phyloP scores from a whole-genome alignment of 495 filamentous ascomycete species.

The Oidiodendron maius region DNA sequence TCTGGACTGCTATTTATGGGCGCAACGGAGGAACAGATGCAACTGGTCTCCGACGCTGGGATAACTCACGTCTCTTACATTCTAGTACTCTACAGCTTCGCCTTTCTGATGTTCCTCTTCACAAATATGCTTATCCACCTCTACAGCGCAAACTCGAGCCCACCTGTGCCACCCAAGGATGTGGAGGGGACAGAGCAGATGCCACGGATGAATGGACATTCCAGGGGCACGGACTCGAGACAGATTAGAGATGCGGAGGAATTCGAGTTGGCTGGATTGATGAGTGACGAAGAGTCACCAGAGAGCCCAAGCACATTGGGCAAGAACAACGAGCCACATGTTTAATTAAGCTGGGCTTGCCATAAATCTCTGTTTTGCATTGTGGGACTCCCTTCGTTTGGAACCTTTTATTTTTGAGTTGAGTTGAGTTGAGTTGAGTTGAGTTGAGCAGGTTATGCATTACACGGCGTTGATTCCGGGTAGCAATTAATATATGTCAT shows the following conservation, averaged over 20 bases:
- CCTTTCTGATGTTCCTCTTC: conserved; percentile 72
- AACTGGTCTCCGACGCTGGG: conserved; percentile 59
- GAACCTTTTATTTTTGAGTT: neutral
- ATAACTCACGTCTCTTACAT: conserved; percentile 89
- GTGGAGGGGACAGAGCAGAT: conserved; percentile 6
- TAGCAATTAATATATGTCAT: no score
- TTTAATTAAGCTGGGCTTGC: conserved; percentile 7
- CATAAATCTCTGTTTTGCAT: no score
- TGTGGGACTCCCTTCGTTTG: neutral
- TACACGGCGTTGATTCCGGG: no score
- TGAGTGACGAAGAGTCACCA: conserved; percentile 75
- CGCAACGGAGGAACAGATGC: conserved; percentile 90
- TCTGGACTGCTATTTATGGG: conserved; percentile 20
- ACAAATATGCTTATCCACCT: conserved; percentile 49
- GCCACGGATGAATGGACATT: conserved; percentile 49
- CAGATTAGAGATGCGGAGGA: conserved; percentile 73
- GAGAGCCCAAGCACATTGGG: conserved; percentile 31
- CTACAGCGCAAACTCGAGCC: conserved; percentile 55
- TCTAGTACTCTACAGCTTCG: conserved; percentile 13
- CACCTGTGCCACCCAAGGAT: conserved; percentile 23
- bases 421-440: neutral
- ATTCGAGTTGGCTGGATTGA: conserved; percentile 85
- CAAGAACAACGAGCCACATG: conserved; percentile 31
- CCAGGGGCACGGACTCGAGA: conserved; percentile 31
- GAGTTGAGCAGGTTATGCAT: no score